Evolutionary conservation across 2,329 filamentous ascomycete genomes (phyloP), one percentile per base, ranked within the genome.

Genomic region (Clonostachys rosea): DNA sequence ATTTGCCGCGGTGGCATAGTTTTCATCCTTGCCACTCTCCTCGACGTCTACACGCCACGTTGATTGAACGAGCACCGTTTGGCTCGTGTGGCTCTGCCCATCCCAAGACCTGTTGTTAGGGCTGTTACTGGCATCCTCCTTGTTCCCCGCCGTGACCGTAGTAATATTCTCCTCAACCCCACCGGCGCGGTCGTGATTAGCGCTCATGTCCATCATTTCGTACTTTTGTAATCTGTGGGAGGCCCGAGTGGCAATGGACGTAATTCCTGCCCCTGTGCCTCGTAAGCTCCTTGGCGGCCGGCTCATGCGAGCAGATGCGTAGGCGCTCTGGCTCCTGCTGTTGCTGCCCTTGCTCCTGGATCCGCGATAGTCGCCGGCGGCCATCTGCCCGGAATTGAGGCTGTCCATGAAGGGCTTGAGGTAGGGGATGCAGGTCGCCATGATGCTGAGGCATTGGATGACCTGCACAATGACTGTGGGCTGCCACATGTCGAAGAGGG

Each of bases 321-420:
- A 34, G 37, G 42, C 2, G 49, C 30, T 6, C 48, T 40, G 7
- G 33, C 52, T 2, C 53, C 48, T 51, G 40, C 56, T 57, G 1
- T 55, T 54, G 20, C 52, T 54, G 41, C 55, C 56, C 36, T 54
- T 56, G 43, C 61, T 59, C 35, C 56, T 58, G 24, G 60, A 54
- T 16, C 59, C 49, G 4, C 59, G 50, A 10, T 59, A n/a, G 18
- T 61, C 59, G 37, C 61, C 59, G 41, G 59, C 48, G 2, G 56
- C 58, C n/a, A 59, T 60, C 40, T 61, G 59, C 0, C 59, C 59
- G 0, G 59, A 60, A 20, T 61, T 54, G 0, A 61, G 43, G 17
- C 56, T 61, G 41, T 61, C 58, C 20, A 61, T 55, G 42, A 61
- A 61, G 1, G 57, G 59, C 33, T 61, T 61, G 34, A 61, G 58